These are phyloP conservation scores for Chenopodium suecicum DNA, from an alignment of 148 eudicot genomes.

Conservation along the genomic window DNA sequence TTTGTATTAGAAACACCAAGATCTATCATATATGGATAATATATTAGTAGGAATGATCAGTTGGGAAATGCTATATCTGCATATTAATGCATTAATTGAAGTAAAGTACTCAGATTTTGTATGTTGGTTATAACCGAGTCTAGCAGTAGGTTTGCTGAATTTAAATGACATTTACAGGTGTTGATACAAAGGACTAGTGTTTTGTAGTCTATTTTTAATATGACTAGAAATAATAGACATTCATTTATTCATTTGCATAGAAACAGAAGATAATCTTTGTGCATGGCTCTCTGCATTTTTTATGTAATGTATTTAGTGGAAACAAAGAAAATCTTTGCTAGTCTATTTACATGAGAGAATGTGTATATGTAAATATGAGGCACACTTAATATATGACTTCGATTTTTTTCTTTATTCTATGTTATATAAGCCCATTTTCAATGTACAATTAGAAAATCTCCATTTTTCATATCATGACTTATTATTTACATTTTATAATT, in stretches of 20 bases:
- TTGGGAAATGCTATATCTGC: not conserved
- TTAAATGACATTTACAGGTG: no score
- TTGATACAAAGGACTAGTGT: no score
- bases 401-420: no score
- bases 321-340: slow-evolving; percentile 12
- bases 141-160: not conserved
- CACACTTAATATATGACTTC: not conserved
- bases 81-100: not conserved
- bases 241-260: slow-evolving; percentile 34
- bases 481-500: no score
- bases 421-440: no score
- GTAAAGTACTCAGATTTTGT: not conserved
- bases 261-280: slow-evolving; percentile 34
- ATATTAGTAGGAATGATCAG: not conserved
- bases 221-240: slow-evolving; percentile 28
- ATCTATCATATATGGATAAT: not conserved
- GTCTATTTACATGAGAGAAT: no score
- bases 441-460: no score
- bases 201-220: not conserved
- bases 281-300: slow-evolving; percentile 9
- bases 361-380: not conserved
- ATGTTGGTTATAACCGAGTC: not conserved
- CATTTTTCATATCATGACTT: no score
- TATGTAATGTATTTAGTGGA: not conserved
- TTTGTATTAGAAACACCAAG: not conserved